These are phyloP conservation scores for Ceratocystis colombiana DNA, from an alignment of 2,329 filamentous ascomycete species.

Conservation along the genomic window DNA sequence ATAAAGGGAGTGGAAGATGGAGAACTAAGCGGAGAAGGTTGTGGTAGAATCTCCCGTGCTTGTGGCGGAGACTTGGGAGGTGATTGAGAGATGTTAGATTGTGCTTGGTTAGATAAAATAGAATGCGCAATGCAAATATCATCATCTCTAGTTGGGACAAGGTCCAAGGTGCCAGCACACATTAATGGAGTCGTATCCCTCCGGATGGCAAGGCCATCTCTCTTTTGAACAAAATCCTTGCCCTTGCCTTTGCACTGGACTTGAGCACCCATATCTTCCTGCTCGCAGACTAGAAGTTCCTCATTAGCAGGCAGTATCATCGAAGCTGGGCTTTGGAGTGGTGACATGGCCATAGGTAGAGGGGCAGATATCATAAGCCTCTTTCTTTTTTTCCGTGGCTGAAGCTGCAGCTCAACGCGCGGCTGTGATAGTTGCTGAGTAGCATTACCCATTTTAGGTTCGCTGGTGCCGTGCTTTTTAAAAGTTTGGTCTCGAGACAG, in stretches of 20 bases:
- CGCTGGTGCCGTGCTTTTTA: background rate
- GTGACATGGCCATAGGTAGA: background rate
- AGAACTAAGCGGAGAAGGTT: background rate
- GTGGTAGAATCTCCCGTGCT: too few relatives aligned
- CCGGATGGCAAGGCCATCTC: background rate
- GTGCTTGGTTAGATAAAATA: background rate
- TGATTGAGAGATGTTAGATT: background rate
- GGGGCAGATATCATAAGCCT: slow-evolving; percentile 20
- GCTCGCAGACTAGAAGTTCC: background rate
- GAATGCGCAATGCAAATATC: background rate
- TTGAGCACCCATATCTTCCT: background rate
- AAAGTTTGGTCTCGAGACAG: background rate
- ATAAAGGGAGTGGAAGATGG: background rate
- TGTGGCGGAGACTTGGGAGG: background rate
- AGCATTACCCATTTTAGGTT: background rate
- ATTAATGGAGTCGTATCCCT: background rate
- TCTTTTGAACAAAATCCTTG: background rate
- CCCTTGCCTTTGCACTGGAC: background rate
- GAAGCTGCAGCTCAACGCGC: slow-evolving; percentile 14
- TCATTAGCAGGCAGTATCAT: background rate
- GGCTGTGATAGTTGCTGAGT: slow-evolving; percentile 16
- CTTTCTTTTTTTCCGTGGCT: slow-evolving; percentile 13
- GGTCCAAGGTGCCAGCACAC: background rate
- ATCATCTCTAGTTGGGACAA: background rate
- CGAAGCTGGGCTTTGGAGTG: slow-evolving; percentile 2